Base-by-base conservation (phyloP, 345 rosid genomes). In the Melaleuca alternifolia region DNA sequence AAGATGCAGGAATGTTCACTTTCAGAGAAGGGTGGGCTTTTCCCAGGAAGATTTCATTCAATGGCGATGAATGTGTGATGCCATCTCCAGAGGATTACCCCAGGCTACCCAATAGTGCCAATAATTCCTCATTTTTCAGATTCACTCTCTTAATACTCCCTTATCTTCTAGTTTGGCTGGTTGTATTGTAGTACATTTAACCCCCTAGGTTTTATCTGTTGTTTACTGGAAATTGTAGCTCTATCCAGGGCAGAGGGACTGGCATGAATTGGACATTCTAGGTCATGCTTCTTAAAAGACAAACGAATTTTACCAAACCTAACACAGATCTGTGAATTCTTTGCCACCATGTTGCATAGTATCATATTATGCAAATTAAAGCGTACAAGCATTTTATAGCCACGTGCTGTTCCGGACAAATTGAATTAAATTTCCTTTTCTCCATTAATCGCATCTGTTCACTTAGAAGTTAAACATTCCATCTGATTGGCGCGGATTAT, bases 51-150 rank as follows among this genome's bases (percentile, higher is more conserved):
- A 91, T 96, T 84, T 86, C 92, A 54, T 97, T 96, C 76, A 93
- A 97, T 84, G 99, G 99, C 3, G 98, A 96, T 90, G 96, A 95
- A 83, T 97, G 99, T 86, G 97, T 96, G 9, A 95, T 97, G 98
- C 98, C 99, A 11, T 91, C 89, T 46, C 98, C 97, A 0, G 98
- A 94, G 85, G 90, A 92, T 23, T 97, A 91, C 83, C 98, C 98
- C 2, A 89, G 87, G 81, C 92, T 96, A 7, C 99, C 99, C 10
- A 93, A 88, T 18, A 48, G 51, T 87, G 93, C 84, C 33, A 4
- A 54, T 16, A 23, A 83, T 10, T 24, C 52, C 51, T 56, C 86
- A 23, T 28, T n/a, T 57, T 48, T 20, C 52, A 61, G 28, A 24
- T 44, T 20, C 13, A 5, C 33, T 26, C 15, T 85, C 33, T 65